phyloP scores from a whole-genome alignment of 2,329 filamentous ascomycete genomes.

The Hypoxylon sp. region DNA sequence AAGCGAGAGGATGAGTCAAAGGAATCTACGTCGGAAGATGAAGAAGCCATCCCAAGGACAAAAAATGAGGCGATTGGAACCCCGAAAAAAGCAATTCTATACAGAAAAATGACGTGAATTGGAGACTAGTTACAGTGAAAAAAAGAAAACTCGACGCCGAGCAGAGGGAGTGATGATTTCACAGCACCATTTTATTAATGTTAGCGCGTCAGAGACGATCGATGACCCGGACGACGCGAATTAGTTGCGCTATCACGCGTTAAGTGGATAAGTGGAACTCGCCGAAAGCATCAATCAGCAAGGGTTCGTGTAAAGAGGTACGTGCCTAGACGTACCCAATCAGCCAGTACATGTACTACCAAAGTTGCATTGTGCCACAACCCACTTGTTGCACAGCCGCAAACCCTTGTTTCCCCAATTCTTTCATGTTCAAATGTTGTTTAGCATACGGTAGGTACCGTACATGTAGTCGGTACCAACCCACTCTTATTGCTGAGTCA shows the following conservation, averaged over 20 bases:
- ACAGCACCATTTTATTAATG: slow-evolving; percentile 36
- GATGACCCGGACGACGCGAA: slow-evolving; percentile 50
- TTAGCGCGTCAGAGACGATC: slow-evolving; percentile 50
- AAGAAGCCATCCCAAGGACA: slow-evolving; percentile 41
- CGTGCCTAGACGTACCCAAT: background rate
- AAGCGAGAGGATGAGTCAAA: slow-evolving; percentile 42
- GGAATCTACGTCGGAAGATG: slow-evolving; percentile 40
- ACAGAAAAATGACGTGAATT: slow-evolving; percentile 8
- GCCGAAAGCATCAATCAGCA: slow-evolving; percentile 32
- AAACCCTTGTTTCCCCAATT: background rate
- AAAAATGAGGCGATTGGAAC: background rate
- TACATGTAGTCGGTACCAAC: too few relatives aligned
- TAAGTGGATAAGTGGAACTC: slow-evolving; percentile 45
- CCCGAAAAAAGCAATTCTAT: slow-evolving; percentile 24
- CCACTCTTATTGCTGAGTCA: slow-evolving; percentile 19
- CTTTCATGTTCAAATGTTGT: too few relatives aligned
- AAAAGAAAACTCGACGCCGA: slow-evolving; percentile 21
- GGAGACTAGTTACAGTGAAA: slow-evolving; percentile 3
- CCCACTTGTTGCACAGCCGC: slow-evolving; percentile 17
- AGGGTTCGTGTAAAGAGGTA: slow-evolving; percentile 26
- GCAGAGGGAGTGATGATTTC: slow-evolving; percentile 50
- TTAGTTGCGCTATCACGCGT: slow-evolving; percentile 54
- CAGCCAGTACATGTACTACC: too few relatives aligned
- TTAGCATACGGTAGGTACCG: too few relatives aligned
- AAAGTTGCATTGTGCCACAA: background rate